Evolutionary conservation across 352 stramenopile genomes (phyloP), one percentile per base, ranked within the genome.

Genomic region (Globisporangium iwayamae): DNA sequence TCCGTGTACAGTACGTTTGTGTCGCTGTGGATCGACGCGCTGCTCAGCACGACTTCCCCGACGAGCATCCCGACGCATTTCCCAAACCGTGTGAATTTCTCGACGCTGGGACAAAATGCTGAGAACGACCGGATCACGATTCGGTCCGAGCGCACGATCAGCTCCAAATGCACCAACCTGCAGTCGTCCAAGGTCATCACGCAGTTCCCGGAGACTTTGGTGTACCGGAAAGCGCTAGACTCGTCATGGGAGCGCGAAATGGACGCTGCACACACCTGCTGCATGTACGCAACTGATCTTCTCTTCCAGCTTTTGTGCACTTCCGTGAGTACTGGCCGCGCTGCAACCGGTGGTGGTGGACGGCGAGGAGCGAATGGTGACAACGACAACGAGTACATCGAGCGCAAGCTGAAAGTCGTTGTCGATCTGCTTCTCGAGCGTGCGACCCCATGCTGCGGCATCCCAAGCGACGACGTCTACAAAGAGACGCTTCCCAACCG

Each of bases 401-500:
- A 93, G 51, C 75, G 77, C 7, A 68, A 74, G 34, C 53, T 91
- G 16, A 88, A 85, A 55, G 66, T 69, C 1, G 59, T 93, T 4
- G 74, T 93, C 7, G 74, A 91, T 20, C 69, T 92, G 72, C 71
- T 93, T 7, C 73, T 95, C 41, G 84, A 95, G 56, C 74, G 84
- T 6, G 75, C 84, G 14, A 66, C 90, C n/a, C 86, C 81, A 46
- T 91, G 81, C 69, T 95, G 85, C 54, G 85, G 83, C 4, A 78
- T 91, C 30, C 83, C 79, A 9, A 89, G 68, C 61, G 86, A 93
- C 63, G 86, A 94, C 3, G 63, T 80, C 9, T 94, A 94, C 79
- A 91, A 93, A 74, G 86, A 94, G 39, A 73, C 81, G 28, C 64
- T 94, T 43, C 86, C 86, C 4, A 91, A 94, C 64, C 84, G 86